A percentile compares a stretch with the other conserved stretches of the same genome.
Conservation (phyloP, 106 monocot genomes). For the Dactylorhiza incarnata region DNA sequence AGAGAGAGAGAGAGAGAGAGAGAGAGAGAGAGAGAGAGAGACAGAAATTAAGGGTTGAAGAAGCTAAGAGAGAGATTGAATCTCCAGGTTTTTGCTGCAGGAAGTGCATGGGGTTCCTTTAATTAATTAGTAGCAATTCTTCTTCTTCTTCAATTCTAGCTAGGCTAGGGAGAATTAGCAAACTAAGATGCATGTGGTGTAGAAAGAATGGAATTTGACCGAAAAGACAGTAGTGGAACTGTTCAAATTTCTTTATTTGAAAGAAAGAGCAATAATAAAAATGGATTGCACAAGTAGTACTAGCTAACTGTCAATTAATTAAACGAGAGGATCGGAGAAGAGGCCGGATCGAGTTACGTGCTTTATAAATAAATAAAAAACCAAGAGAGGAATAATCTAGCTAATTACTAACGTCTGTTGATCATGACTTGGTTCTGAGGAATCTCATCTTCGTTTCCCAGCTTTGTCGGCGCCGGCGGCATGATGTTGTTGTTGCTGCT, state of each 20-base stretch:
- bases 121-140: not conserved
- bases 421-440: slow-evolving; percentile 18
- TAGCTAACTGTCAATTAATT: too few relatives aligned
- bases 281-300: too few relatives aligned
- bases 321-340: too few relatives aligned
- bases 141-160: not conserved
- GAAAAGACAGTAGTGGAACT: not conserved
- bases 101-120: not conserved
- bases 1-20: not conserved
- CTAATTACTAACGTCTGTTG: slow-evolving; percentile 40
- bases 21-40: not conserved
- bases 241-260: not conserved
- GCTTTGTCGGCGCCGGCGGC: slow-evolving; percentile 18
- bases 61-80: not conserved
- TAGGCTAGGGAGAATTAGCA: not conserved
- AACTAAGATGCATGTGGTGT: too few relatives aligned
- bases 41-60: too few relatives aligned
- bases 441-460: slow-evolving; percentile 31
- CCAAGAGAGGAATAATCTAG: not conserved
- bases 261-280: not conserved
- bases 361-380: not conserved
- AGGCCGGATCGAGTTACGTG: too few relatives aligned
- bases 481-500: slow-evolving; percentile 6
- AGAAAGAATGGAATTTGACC: not conserved
- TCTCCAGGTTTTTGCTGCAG: not conserved